These are phyloP conservation scores for Mycosphaerelloides madeirae DNA, from an alignment of 2,329 filamentous ascomycete species.

Conservation along the genomic window DNA sequence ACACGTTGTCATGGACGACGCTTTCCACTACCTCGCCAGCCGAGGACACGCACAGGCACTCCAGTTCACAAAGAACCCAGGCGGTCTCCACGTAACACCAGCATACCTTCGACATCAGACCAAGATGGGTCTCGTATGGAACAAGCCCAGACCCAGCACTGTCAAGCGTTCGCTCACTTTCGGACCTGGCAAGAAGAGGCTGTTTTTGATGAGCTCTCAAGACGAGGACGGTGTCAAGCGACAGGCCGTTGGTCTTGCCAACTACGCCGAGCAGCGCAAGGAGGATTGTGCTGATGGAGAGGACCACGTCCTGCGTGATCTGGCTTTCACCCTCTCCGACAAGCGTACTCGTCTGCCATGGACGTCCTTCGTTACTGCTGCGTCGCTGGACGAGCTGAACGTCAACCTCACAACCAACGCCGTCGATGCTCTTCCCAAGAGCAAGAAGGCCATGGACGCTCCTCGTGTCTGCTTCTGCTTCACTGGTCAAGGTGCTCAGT, in stretches of 20 bases:
- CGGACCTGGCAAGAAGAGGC: too few relatives aligned
- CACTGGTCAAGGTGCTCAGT: conserved; percentile 36
- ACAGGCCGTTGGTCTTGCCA: too few relatives aligned
- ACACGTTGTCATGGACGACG: conserved; percentile 6
- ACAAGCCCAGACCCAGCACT: too few relatives aligned
- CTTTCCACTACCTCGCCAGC: conserved; percentile 5
- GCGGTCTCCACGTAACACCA: too few relatives aligned
- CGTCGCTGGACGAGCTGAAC: neutral
- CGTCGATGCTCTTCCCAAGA: too few relatives aligned
- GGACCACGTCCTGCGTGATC: neutral
- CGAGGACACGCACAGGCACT: conserved; percentile 9
- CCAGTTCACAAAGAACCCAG: conserved; percentile 29
- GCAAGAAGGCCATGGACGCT: conserved; percentile 6
- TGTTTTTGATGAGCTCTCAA: too few relatives aligned
- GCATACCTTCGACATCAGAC: too few relatives aligned
- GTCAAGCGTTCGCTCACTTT: too few relatives aligned
- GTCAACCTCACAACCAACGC: neutral
- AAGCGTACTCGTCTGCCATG: neutral
- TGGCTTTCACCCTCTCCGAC: conserved; percentile 1
- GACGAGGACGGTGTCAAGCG: too few relatives aligned
- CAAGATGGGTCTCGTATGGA: too few relatives aligned
- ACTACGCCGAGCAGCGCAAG: too few relatives aligned
- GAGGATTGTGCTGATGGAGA: too few relatives aligned
- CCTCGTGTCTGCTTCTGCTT: conserved; percentile 35
- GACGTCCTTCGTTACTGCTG: neutral